A percentile compares a stretch with the other conserved stretches of the same genome.
These are phyloP conservation scores for Alternaria sp. DNA, from an alignment of 2,329 filamentous ascomycete species.

Conservation along the genomic window DNA sequence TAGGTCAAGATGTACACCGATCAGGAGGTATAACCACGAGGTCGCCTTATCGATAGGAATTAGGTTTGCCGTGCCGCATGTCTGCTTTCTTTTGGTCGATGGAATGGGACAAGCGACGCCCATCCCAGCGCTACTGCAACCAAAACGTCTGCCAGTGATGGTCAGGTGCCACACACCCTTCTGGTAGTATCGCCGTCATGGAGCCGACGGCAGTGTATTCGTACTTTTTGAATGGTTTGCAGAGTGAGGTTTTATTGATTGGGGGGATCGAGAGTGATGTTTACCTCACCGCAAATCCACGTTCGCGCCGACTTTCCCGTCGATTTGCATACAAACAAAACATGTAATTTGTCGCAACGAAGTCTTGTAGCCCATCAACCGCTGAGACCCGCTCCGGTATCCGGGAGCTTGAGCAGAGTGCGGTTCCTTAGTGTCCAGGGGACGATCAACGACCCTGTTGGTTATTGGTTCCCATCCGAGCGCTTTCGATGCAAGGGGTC, in stretches of 20 bases:
- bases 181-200: conserved; percentile 1
- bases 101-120: conserved; percentile 4
- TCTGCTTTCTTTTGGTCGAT: conserved; percentile 4
- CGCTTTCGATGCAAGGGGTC: conserved; percentile 12
- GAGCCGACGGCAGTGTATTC: not conserved
- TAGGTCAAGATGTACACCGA: conserved; percentile 8
- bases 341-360: not conserved
- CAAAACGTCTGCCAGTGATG: conserved; percentile 1
- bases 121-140: conserved; percentile 8
- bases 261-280: not conserved
- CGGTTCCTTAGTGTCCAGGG: not conserved
- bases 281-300: not conserved
- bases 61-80: conserved; percentile 12
- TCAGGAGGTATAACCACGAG: not conserved
- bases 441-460: not conserved
- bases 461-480: conserved; percentile 5
- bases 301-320: not conserved
- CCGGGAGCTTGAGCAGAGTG: not conserved
- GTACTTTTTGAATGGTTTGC: not conserved
- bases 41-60: conserved; percentile 10
- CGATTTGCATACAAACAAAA: not conserved
- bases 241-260: not conserved
- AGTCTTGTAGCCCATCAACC: not conserved
- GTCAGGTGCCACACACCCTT: conserved; percentile 6
- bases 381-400: not conserved